Percentiles rank a stretch among this genome's conserved stretches.
Evolutionary conservation across 1,284 basidiomycete species (phyloP).

Genomic region (Cerrena zonata): DNA sequence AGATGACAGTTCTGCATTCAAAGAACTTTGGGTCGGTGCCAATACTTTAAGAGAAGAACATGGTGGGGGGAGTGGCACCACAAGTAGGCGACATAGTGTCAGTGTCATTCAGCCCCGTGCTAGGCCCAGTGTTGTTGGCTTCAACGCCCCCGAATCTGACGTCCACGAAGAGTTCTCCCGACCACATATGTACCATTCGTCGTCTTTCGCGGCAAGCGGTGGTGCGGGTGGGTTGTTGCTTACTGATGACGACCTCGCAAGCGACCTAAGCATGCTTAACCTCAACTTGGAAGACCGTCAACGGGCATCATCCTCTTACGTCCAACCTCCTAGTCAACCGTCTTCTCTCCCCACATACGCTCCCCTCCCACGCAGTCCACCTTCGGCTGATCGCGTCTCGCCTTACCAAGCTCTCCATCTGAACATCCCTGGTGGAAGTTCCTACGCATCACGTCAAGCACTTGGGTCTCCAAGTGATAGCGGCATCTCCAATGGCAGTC

Average conservation of each 20-base stretch:
- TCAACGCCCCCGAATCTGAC: conserved; percentile 53
- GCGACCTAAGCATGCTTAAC: conserved; percentile 59
- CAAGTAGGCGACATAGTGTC: conserved; percentile 80
- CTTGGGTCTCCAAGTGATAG: conserved; percentile 57
- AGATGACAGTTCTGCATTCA: conserved; percentile 61
- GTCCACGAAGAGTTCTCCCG: conserved; percentile 40
- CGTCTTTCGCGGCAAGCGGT: conserved; percentile 33
- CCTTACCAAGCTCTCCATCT: conserved; percentile 56
- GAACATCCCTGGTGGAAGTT: conserved; percentile 42
- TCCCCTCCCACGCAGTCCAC: conserved; percentile 58
- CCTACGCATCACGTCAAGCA: conserved; percentile 40
- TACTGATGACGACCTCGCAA: conserved; percentile 77
- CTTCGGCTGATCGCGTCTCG: conserved; percentile 46
- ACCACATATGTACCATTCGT: conserved; percentile 23
- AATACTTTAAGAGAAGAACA: conserved; percentile 55
- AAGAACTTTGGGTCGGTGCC: conserved; percentile 67
- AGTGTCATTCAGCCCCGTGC: conserved; percentile 75
- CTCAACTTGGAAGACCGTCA: conserved; percentile 45
- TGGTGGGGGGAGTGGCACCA: conserved; percentile 68
- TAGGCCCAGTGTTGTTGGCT: conserved; percentile 60
- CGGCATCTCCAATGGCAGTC: conserved; percentile 27
- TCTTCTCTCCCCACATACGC: conserved; percentile 67
- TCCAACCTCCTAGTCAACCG: conserved; percentile 50
- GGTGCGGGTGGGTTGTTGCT: conserved; percentile 58
- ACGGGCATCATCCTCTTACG: conserved; percentile 37